Conservation (phyloP, 148 eudicot genomes). For the Heliosperma pusillum region DNA sequence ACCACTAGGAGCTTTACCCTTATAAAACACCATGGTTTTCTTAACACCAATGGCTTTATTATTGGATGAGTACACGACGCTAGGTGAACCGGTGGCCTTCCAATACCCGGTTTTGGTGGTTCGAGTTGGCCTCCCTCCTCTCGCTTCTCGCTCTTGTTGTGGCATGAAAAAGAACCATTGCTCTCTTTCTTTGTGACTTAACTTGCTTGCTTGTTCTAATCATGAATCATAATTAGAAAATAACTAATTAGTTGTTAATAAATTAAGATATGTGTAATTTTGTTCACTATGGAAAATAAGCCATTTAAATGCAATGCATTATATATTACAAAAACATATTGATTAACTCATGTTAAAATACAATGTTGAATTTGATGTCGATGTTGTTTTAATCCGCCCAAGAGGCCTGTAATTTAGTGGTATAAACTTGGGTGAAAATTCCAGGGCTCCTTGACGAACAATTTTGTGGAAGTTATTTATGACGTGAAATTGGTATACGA, state of each 20-base stretch:
- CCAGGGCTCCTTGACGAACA: no score
- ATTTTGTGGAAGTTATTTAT: no score
- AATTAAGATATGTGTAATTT: no score
- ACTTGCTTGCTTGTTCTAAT: conserved; percentile 39
- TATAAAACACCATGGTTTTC: conserved; percentile 72
- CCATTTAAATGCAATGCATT: no score
- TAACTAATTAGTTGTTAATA: no score
- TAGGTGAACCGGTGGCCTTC: conserved; percentile 72
- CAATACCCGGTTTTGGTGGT: conserved; percentile 58
- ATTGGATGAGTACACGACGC: conserved; percentile 35
- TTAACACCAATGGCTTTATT: conserved; percentile 47
- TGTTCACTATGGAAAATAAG: no score
- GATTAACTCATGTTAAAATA: neutral
- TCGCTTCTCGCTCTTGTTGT: conserved; percentile 44
- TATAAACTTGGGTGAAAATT: no score
- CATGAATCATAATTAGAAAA: neutral
- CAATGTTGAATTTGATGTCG: neutral
- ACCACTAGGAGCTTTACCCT: conserved; percentile 45
- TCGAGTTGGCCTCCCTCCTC: conserved; percentile 62
- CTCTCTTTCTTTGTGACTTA: conserved; percentile 37
- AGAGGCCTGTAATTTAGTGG: no score
- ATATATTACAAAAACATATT: no score
- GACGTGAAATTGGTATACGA: no score
- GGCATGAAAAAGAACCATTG: conserved; percentile 71
- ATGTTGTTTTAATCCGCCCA: no score